Percentiles rank a stretch among this genome's conserved stretches.
These are phyloP conservation scores for Tetrahymena malaccensis DNA, from an alignment of 73 alveolate genomes.

Conservation along the genomic window DNA sequence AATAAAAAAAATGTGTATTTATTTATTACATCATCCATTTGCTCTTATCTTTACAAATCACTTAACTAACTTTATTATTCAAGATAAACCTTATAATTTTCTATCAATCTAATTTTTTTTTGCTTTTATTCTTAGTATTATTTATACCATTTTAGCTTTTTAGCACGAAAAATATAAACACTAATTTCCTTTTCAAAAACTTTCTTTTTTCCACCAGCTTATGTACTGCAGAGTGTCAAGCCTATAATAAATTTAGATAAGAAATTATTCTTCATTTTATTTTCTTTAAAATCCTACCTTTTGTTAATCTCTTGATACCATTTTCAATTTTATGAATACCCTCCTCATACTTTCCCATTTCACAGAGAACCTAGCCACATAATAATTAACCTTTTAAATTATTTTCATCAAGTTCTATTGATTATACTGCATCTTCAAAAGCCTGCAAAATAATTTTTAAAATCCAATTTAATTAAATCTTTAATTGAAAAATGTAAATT, in stretches of 20 bases:
- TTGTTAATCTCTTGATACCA: constrained; percentile 20
- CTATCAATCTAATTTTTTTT: not conserved
- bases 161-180: constrained; percentile 18
- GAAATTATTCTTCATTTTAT: too few relatives aligned
- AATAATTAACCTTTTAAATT: constrained; percentile 37
- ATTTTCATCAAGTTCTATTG: constrained; percentile 36
- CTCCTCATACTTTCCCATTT: constrained; percentile 25
- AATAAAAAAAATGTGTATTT: not conserved
- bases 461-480: not conserved
- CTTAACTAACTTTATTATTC: not conserved
- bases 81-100: not conserved
- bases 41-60: not conserved
- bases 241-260: too few relatives aligned
- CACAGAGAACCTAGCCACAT: constrained; percentile 40
- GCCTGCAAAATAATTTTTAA: not conserved
- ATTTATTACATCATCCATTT: not conserved
- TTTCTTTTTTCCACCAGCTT: constrained; percentile 22
- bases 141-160: constrained; percentile 46
- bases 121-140: not conserved
- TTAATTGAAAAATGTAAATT: not conserved
- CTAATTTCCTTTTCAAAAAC: constrained; percentile 42
- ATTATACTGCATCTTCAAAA: not conserved
- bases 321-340: constrained; percentile 21
- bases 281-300: not conserved
- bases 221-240: constrained; percentile 29